Evolutionary conservation across 306 rosid species (phyloP).

Genomic region (Cucumis cinereus): DNA sequence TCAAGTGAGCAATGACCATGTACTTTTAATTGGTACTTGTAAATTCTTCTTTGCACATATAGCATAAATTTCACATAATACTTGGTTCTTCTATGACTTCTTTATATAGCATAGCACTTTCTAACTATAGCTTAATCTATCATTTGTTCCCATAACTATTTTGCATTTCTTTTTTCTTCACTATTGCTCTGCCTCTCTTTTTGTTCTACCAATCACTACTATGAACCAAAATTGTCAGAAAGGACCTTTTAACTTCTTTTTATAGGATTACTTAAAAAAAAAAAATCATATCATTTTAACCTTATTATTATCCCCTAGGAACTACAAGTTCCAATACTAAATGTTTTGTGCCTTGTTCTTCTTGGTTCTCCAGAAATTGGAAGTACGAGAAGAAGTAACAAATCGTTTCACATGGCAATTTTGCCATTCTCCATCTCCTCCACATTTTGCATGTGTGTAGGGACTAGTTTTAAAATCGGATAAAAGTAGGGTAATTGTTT

Average conservation of each 20-base stretch:
- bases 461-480: neutral
- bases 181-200: neutral
- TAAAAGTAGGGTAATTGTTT: too few relatives aligned
- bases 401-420: neutral
- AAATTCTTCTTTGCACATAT: neutral
- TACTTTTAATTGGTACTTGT: neutral
- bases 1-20: constrained; percentile 10
- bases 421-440: neutral
- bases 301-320: neutral
- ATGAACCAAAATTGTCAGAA: neutral
- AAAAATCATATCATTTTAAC: neutral
- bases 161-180: neutral
- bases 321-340: neutral
- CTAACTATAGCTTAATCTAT: neutral
- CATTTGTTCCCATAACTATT: neutral
- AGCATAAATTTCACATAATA: neutral
- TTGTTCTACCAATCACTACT: neutral
- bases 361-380: neutral
- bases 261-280: neutral
- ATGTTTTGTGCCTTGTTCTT: neutral
- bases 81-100: neutral
- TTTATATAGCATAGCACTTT: neutral
- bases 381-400: neutral
- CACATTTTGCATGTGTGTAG: neutral
- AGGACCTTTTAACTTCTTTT: neutral